A percentile compares a stretch with the other conserved stretches of the same genome.
Conservation (phyloP, 1,139 yeast species). For the Pichiaceae sp. region DNA sequence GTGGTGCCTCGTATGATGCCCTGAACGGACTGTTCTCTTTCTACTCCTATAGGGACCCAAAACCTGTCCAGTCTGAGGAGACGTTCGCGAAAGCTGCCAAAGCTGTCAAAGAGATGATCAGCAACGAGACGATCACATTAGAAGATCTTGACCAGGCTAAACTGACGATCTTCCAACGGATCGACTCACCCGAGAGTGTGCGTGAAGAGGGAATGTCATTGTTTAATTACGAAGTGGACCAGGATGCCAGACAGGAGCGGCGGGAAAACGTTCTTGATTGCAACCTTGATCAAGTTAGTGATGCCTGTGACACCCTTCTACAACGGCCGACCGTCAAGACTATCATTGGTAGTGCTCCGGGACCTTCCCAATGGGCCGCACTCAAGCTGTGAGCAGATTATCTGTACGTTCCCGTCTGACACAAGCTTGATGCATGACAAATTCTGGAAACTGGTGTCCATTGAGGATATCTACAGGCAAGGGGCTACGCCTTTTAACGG, state of each 20-base stretch:
- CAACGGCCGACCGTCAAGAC: slow-evolving; percentile 29
- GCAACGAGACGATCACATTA: slow-evolving; percentile 31
- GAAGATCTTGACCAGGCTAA: slow-evolving; percentile 83
- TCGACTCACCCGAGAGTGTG: slow-evolving; percentile 86
- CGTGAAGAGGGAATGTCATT: slow-evolving; percentile 64
- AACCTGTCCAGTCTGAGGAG: slow-evolving; percentile 60
- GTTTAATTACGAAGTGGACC: slow-evolving; percentile 65
- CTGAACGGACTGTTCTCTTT: slow-evolving; percentile 72
- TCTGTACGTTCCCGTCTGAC: too few relatives aligned
- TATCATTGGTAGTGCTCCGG: slow-evolving; percentile 35
- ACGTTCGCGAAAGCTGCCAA: slow-evolving; percentile 52
- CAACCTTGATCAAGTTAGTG: slow-evolving; percentile 48
- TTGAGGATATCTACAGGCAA: too few relatives aligned
- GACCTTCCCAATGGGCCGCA: slow-evolving; percentile 9
- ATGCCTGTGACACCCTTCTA: slow-evolving; percentile 58
- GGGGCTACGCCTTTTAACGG: too few relatives aligned
- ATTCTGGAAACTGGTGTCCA: too few relatives aligned
- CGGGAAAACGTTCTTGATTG: slow-evolving; percentile 69
- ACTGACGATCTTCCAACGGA: slow-evolving; percentile 77
- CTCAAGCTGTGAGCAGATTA: slow-evolving; percentile 5
- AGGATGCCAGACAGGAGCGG: slow-evolving; percentile 72
- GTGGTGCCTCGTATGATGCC: slow-evolving; percentile 81
- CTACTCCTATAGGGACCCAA: slow-evolving; percentile 92
- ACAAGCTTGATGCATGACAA: too few relatives aligned
- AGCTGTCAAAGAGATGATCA: slow-evolving; percentile 41